Evolutionary conservation across 306 rosid species (phyloP), one percentile per base, ranked within the genome.

Genomic region (Pterocarpus macrocarpus): DNA sequence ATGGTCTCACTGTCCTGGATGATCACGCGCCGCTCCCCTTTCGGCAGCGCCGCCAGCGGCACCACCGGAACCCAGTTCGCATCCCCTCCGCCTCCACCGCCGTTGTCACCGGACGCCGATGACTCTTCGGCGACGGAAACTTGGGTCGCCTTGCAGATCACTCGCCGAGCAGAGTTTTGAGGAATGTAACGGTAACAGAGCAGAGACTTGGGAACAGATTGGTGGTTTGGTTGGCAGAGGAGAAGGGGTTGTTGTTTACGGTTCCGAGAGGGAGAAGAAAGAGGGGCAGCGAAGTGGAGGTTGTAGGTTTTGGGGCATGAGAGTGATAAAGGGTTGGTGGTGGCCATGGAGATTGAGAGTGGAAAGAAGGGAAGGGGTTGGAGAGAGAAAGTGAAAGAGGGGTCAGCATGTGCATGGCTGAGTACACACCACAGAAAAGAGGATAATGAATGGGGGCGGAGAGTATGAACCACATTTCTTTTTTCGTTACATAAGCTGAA

Each of bases 1-100:
- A 95, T 91, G 1, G 92, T 81, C 78, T 95, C 95, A 0, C 88
- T 88, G 3, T 88, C 97, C 83, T 95, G 99, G 44, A 95, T 79
- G 3, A 95, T 95, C 75, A 95, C 99, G 22, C 99, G 90, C 82
- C 99, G 82, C 85, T 95, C 99, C 12, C 99, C 99, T 38, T 47
- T 88, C 0, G 99, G 99, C 39, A 95, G 91, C 11, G 98, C 98
- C n/a, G 90, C 8, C 57, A 91, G 75, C 0, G 98, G 98, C 67
- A 95, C 98, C 72, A 92, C 98, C 67, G 98, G 98, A 32, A 95
- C 85, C 98, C 98, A 95, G 56, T 87, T 91, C 4, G 66, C 34
- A 22, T 55, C 15, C 2, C 64, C 64, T 14, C 44, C 74, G 6
- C 80, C 80, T 0, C 28, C 28, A 22, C 28, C 28, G 28, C 59